phyloP scores from a whole-genome alignment of 768 basidiomycete genomes.

The Tylopilus intermedius region DNA sequence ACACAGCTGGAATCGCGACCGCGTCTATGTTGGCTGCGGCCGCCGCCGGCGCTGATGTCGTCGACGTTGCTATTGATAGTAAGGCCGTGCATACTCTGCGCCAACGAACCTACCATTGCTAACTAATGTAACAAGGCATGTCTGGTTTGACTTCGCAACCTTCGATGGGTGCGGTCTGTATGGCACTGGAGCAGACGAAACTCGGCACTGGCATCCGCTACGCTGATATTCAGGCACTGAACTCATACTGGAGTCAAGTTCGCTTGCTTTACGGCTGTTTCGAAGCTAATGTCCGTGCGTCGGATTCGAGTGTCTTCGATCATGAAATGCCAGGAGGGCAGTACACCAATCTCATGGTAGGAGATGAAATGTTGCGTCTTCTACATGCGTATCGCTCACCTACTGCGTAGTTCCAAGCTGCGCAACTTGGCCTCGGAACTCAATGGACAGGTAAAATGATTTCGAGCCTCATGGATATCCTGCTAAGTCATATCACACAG shows the following conservation, averaged over 20 bases:
- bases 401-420: constrained; percentile 83
- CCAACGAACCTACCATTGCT: constrained; percentile 3
- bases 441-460: constrained; percentile 76
- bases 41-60: constrained; percentile 94
- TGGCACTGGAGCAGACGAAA: constrained; percentile 89
- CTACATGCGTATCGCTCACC: constrained; percentile 18
- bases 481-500: constrained; percentile 34
- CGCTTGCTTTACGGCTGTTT: constrained; percentile 94
- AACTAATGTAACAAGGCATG: constrained; percentile 61
- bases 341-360: constrained; percentile 88
- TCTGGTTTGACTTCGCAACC: constrained; percentile 98
- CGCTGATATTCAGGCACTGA: constrained; percentile 94
- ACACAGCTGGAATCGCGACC: constrained; percentile 96
- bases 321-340: constrained; percentile 99
- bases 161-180: constrained; percentile 95
- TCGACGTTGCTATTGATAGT: constrained; percentile 99
- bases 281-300: constrained; percentile 95
- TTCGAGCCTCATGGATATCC: constrained; percentile 4
- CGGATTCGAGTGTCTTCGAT: constrained; percentile 96
- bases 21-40: constrained; percentile 97
- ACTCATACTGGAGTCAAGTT: constrained; percentile 97
- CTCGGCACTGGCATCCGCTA: constrained; percentile 96
- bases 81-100: constrained; percentile 28
- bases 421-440: constrained; percentile 92
- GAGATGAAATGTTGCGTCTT: constrained; percentile 20